Percentiles rank a stretch among this genome's conserved stretches.
phyloP scores from a whole-genome alignment of 805 yeast genomes.

The Starmerella floris region DNA sequence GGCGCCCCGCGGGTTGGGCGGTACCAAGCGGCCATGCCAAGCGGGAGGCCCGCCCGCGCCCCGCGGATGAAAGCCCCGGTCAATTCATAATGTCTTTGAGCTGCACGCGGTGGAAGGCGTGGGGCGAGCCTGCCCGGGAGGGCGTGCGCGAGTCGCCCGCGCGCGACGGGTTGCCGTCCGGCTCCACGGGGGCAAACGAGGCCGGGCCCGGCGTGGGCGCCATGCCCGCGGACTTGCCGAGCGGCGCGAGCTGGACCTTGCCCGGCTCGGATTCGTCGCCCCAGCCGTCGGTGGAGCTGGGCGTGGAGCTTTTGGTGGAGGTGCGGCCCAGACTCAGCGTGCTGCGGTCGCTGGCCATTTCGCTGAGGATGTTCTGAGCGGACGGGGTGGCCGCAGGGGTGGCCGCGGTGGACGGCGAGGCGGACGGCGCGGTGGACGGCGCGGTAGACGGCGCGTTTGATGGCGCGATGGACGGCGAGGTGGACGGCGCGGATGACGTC shows the following conservation, averaged over 20 bases:
- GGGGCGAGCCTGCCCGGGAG: conserved; percentile 17
- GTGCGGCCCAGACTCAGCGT: not conserved
- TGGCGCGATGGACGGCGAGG: not conserved
- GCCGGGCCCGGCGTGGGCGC: not conserved
- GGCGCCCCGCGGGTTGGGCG: no score
- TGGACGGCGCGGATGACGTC: not conserved
- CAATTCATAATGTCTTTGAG: conserved; percentile 18
- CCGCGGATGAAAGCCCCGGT: no score
- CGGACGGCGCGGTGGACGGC: not conserved
- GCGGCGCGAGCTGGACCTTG: conserved; percentile 9
- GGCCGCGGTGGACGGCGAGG: not conserved
- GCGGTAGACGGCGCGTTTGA: conserved; percentile 1
- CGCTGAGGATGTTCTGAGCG: not conserved
- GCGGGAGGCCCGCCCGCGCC: no score
- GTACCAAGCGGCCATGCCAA: no score
- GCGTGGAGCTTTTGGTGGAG: not conserved
- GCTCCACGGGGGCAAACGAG: conserved; percentile 13
- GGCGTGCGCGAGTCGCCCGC: conserved; percentile 11
- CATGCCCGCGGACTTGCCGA: not conserved
- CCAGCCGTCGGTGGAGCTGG: not conserved
- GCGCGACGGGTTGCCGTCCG: conserved; percentile 13
- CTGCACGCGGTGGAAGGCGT: conserved; percentile 10
- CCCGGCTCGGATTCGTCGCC: not conserved
- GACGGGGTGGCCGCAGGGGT: not conserved
- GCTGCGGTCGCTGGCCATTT: not conserved